These are phyloP conservation scores for Chrysopogon serrulatus DNA, from an alignment of 176 grass and related monocot species.

Conservation along the genomic window DNA sequence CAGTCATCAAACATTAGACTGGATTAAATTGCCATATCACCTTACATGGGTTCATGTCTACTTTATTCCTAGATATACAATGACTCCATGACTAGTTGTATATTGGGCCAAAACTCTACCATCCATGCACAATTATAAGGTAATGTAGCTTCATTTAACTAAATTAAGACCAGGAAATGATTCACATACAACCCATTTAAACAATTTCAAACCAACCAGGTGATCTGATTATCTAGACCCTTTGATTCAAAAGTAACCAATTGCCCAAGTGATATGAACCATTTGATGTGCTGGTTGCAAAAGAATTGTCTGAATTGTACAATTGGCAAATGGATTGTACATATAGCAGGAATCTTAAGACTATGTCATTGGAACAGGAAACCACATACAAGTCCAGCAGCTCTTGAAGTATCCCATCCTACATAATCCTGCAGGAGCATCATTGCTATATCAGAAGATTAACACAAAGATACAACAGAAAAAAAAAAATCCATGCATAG, in stretches of 20 bases:
- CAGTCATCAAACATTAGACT: not conserved
- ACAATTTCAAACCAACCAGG: not conserved
- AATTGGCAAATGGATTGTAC: not conserved
- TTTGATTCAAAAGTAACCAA: not conserved
- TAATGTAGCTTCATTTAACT: not conserved
- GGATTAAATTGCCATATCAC: constrained; percentile 14
- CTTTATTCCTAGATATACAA: not conserved
- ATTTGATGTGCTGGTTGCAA: not conserved
- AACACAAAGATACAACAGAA: constrained; percentile 5
- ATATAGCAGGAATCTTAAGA: not conserved
- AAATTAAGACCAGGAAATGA: not conserved
- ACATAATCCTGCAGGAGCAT: constrained; percentile 53
- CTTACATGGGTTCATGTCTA: not conserved
- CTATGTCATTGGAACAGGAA: constrained; percentile 2
- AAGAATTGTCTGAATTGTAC: not conserved
- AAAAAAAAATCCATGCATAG: not conserved
- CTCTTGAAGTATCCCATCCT: constrained; percentile 64
- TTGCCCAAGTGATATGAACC: not conserved
- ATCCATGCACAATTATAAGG: constrained; percentile 6
- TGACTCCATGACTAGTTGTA: not conserved
- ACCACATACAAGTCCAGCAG: constrained; percentile 54
- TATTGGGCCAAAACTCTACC: not conserved
- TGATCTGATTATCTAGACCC: not conserved
- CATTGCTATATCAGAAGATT: constrained; percentile 25
- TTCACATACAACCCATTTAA: not conserved